A percentile compares a stretch with the other conserved stretches of the same genome.
phyloP scores from a whole-genome alignment of 768 basidiomycete species.

The Naganishia kalamii region DNA sequence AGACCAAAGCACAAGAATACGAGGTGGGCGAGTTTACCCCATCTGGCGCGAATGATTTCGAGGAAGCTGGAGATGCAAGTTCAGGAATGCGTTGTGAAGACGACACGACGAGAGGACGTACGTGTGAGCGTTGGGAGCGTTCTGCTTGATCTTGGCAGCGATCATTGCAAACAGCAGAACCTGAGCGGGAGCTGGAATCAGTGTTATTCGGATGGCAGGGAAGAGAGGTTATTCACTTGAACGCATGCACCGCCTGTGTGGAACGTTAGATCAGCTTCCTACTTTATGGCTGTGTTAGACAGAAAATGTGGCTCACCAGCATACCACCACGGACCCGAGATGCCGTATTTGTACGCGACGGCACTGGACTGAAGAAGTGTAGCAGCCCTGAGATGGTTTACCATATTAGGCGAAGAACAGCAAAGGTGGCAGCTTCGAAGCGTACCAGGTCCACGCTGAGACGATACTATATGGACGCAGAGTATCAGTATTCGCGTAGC shows the following conservation, averaged over 20 bases:
- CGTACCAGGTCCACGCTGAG: conserved; percentile 61
- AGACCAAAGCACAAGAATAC: conserved; percentile 87
- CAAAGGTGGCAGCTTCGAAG: background rate
- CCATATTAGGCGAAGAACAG: background rate
- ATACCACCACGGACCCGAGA: conserved; percentile 73
- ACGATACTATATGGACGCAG: conserved; percentile 20
- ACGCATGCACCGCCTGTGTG: conserved; percentile 4
- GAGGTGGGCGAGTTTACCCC: conserved; percentile 72
- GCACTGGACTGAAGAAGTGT: conserved; percentile 56
- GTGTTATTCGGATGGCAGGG: conserved; percentile 12
- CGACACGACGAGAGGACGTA: conserved; percentile 13
- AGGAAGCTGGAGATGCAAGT: conserved; percentile 71
- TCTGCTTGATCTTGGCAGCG: conserved; percentile 83
- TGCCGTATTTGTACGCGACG: conserved; percentile 76
- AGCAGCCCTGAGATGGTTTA: conserved; percentile 38
- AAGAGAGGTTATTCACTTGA: background rate
- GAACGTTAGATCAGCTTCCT: background rate
- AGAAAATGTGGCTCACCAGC: conserved; percentile 46
- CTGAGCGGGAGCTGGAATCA: conserved; percentile 23
- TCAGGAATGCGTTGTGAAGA: conserved; percentile 26
- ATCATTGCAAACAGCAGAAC: conserved; percentile 86
- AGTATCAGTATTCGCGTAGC: background rate
- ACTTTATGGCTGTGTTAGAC: no score
- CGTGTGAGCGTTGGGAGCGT: conserved; percentile 58
- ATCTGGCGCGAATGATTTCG: conserved; percentile 67